Percentiles rank a stretch among this genome's conserved stretches.
These are phyloP conservation scores for Effrenium voratum DNA, from an alignment of 73 alveolate genomes.

Conservation along the genomic window DNA sequence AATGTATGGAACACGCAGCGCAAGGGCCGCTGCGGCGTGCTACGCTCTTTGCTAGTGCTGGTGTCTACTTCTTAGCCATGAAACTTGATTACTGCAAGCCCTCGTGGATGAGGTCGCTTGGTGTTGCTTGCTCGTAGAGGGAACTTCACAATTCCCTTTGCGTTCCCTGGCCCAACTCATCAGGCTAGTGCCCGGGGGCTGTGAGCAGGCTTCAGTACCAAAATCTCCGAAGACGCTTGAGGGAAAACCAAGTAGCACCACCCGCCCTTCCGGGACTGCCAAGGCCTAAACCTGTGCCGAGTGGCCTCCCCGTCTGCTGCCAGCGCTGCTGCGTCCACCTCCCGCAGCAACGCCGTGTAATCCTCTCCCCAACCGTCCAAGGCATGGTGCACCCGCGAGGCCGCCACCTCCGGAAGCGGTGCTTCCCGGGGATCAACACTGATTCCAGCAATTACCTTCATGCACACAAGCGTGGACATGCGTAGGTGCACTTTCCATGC, in stretches of 20 bases:
- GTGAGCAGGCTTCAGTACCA: neutral
- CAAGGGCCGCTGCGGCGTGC: too few relatives aligned
- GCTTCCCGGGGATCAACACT: too few relatives aligned
- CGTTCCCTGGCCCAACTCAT: neutral
- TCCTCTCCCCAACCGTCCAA: slow-evolving; percentile 49
- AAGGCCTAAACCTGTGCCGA: neutral
- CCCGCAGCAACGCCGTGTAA: neutral
- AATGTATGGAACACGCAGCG: too few relatives aligned
- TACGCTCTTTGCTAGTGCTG: too few relatives aligned
- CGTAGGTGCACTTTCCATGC: too few relatives aligned
- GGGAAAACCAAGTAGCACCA: neutral
- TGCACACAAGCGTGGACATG: too few relatives aligned
- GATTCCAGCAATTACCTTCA: too few relatives aligned
- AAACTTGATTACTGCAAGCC: too few relatives aligned
- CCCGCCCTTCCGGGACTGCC: neutral
- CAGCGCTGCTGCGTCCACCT: slow-evolving; percentile 22
- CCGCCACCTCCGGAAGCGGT: neutral
- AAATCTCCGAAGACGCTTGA: neutral
- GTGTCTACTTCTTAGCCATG: too few relatives aligned
- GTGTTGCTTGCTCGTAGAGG: too few relatives aligned
- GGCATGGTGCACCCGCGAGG: slow-evolving; percentile 9
- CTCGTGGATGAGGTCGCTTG: too few relatives aligned
- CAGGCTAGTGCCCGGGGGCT: neutral
- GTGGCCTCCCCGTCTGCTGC: slow-evolving; percentile 1
- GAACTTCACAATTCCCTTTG: too few relatives aligned